A percentile compares a stretch with the other conserved stretches of the same genome.
Evolutionary conservation across 176 grass and related monocot genomes (phyloP).

Genomic region (Juncus inflexus): DNA sequence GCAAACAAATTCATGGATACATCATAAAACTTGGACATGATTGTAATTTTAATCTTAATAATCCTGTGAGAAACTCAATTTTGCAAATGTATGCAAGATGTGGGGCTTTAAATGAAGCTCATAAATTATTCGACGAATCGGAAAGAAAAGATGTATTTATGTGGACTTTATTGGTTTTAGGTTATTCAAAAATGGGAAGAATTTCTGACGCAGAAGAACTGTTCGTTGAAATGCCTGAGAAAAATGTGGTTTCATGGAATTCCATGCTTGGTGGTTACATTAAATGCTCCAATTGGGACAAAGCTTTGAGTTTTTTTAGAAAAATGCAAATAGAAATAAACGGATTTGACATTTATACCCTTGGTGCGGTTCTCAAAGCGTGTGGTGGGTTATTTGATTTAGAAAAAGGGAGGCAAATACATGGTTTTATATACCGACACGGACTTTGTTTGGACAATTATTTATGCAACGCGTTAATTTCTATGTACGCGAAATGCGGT

Average conservation of each 20-base stretch:
- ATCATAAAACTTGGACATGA: conserved; percentile 48
- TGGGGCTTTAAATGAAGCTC: conserved; percentile 58
- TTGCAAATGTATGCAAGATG: conserved; percentile 81
- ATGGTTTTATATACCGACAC: conserved; percentile 47
- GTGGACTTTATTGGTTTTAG: conserved; percentile 67
- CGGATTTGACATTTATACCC: conserved; percentile 50
- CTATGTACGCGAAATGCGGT: conserved; percentile 84
- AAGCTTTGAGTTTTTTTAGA: conserved; percentile 64
- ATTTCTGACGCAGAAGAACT: conserved; percentile 57
- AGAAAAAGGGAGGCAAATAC: conserved; percentile 61
- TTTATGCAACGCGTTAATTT: conserved; percentile 52
- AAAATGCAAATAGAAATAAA: conserved; percentile 50
- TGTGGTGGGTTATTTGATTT: conserved; percentile 60
- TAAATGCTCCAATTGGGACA: conserved; percentile 47
- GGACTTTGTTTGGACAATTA: conserved; percentile 33
- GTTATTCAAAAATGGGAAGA: conserved; percentile 63
- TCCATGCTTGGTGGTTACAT: conserved; percentile 70
- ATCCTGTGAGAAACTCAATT: conserved; percentile 42
- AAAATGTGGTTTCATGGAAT: conserved; percentile 84
- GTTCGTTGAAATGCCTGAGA: conserved; percentile 63
- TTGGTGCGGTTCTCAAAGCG: conserved; percentile 56
- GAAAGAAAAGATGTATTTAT: conserved; percentile 53
- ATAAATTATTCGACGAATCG: conserved; percentile 48
- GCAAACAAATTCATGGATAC: conserved; percentile 53
- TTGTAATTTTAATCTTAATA: conserved; percentile 19